Base-by-base conservation (phyloP, 2,329 filamentous ascomycete genomes). In the Penicillium hordei region DNA sequence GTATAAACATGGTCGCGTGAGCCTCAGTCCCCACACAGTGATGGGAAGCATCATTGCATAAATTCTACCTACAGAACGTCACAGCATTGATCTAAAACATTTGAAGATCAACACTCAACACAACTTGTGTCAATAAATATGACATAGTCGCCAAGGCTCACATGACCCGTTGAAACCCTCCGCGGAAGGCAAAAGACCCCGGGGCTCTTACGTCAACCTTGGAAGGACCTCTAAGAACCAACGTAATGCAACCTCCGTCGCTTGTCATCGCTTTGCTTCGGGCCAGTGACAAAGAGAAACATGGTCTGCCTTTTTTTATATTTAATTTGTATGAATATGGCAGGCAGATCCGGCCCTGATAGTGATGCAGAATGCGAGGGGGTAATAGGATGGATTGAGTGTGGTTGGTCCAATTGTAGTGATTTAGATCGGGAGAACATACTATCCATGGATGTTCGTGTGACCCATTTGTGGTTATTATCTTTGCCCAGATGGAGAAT, bases 261-360 rank as follows among this genome's bases (percentile, higher is more conserved):
- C 70, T 73, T 73, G 68, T 44, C 67, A 48, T 68, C 71, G 71
- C 70, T 72, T 73, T 63, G 50, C 67, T 49, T 66, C 71, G 71
- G 70, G 44, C 52, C 54, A 62, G 43, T 70, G 64, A 71, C 67
- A 71, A 68, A 71, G 59, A 65, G 60, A 68, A 68, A 69, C 56
- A 52, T 6, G 40, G n/a, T 27, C 12, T 46, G 38, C 39, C 34
- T 42, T 29, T 60, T 52, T 53, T 52, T 5, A 10, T 29, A 50
- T 25, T 12, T 21, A 34, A 9, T 48, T 48, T 36, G 31, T 36
- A 52, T 56, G 48, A 43, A 44, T 49, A 49, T 5, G 52, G 52
- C 45, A 60, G 55, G 60, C 38, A 17, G 36, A 40, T 60, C 57
- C 64, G 59, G 63, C 21, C 60, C 59, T 45, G 60, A 63, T 59